Conservation (phyloP, 140 eudicot genomes). For the Anethum foeniculum region DNA sequence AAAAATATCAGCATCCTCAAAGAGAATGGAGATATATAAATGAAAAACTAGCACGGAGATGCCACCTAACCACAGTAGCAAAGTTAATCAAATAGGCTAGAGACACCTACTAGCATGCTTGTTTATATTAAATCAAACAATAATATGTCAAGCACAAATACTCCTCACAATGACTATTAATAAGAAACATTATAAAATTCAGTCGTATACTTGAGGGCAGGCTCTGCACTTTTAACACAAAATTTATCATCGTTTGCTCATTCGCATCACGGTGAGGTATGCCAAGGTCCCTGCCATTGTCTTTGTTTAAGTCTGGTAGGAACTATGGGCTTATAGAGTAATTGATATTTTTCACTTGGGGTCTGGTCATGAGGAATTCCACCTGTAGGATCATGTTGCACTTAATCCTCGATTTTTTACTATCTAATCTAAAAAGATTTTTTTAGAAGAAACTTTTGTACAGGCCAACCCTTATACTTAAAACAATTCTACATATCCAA, state of each 20-base stretch:
- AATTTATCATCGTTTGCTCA: conserved; percentile 64
- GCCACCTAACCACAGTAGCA: not conserved
- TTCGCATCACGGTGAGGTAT: conserved; percentile 60
- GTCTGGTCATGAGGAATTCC: no score
- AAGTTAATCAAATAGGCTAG: not conserved
- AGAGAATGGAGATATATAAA: not conserved
- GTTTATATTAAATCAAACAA: not conserved
- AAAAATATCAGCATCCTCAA: not conserved
- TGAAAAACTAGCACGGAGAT: not conserved
- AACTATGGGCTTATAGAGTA: no score
- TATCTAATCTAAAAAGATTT: no score
- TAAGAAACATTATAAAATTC: not conserved
- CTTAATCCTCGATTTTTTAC: no score
- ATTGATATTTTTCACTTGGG: no score
- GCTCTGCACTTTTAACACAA: conserved; percentile 61
- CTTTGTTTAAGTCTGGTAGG: no score
- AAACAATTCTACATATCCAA: no score
- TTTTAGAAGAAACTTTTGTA: no score
- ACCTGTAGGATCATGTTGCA: no score
- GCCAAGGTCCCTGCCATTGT: no score
- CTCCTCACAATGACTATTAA: not conserved
- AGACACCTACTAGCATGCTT: not conserved
- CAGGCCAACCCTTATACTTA: no score
- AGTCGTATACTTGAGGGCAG: conserved; percentile 44
- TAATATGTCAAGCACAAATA: not conserved